These are phyloP conservation scores for Calocybe indica DNA, from an alignment of 768 basidiomycete species.

Conservation along the genomic window DNA sequence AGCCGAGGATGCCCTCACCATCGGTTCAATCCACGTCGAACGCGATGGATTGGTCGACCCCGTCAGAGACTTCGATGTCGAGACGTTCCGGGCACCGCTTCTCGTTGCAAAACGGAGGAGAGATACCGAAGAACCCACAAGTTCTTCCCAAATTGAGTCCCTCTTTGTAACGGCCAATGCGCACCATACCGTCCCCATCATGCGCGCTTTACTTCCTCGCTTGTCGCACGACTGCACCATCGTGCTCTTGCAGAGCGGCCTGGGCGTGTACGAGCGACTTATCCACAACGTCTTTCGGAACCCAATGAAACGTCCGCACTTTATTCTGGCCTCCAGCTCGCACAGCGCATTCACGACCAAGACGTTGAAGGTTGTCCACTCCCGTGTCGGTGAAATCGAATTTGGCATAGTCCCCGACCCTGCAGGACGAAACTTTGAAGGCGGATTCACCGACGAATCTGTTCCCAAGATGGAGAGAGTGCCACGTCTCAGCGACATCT, in stretches of 20 bases:
- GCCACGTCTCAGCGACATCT: constrained; percentile 51
- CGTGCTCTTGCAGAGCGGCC: constrained; percentile 91
- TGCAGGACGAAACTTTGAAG: constrained; percentile 57
- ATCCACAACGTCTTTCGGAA: constrained; percentile 65
- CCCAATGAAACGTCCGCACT: constrained; percentile 68
- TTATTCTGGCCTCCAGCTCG: constrained; percentile 77
- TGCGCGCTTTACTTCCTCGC: constrained; percentile 56
- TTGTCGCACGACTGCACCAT: constrained; percentile 69
- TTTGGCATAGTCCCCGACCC: constrained; percentile 78
- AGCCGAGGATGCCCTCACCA: constrained; percentile 25
- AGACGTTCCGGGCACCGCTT: constrained; percentile 30
- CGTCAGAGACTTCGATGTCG: constrained; percentile 42
- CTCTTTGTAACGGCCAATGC: constrained; percentile 85
- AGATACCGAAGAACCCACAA: constrained; percentile 2
- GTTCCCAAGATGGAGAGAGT: constrained; percentile 29
- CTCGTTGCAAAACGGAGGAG: neutral
- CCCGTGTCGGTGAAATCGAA: constrained; percentile 63
- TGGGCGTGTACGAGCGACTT: constrained; percentile 85
- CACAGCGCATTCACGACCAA: constrained; percentile 68
- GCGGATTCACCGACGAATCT: constrained; percentile 31
- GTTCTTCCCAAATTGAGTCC: constrained; percentile 49
- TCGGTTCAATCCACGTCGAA: constrained; percentile 41
- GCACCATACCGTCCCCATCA: constrained; percentile 49
- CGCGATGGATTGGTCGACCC: constrained; percentile 36
- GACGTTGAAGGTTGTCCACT: constrained; percentile 55